Percentiles rank a stretch among this genome's conserved stretches.
phyloP scores from a whole-genome alignment of 73 alveolate genomes.

The Vitrella brassicaformis region DNA sequence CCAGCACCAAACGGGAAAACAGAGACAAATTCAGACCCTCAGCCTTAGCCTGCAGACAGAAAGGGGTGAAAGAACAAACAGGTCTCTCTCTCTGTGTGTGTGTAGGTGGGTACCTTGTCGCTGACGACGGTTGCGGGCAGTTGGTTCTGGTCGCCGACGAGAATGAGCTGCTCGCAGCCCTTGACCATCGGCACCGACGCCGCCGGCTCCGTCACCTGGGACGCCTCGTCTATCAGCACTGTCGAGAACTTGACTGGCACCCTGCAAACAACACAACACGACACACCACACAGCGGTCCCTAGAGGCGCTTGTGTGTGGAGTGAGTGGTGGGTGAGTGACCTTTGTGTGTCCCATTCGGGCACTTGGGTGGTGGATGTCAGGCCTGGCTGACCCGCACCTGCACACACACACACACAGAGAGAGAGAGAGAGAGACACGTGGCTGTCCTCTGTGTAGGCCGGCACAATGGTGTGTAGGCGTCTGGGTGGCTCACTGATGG shows the following conservation, averaged over 20 bases:
- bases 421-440: not conserved
- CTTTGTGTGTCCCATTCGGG: not conserved
- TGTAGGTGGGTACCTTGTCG: not conserved
- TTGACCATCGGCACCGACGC: slow-evolving; percentile 62
- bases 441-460: too few species aligned
- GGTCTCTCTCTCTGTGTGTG: not conserved
- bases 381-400: not conserved
- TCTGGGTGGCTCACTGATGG: not conserved
- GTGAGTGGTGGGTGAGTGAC: too few species aligned
- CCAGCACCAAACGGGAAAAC: slow-evolving; percentile 9
- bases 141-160: slow-evolving; percentile 83
- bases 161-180: slow-evolving; percentile 56
- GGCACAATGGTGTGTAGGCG: too few species aligned
- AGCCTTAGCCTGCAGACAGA: slow-evolving; percentile 9
- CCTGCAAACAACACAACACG: too few species aligned
- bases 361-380: not conserved
- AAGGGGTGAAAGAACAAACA: not conserved
- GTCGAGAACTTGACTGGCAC: not conserved
- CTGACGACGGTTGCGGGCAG: slow-evolving; percentile 61
- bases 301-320: too few species aligned
- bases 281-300: too few species aligned
- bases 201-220: slow-evolving; percentile 52
- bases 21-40: slow-evolving; percentile 14
- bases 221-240: slow-evolving; percentile 13
- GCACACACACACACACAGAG: not conserved